Base-by-base conservation (phyloP, 257 asterid species). In the Orobanche coerulescens region DNA sequence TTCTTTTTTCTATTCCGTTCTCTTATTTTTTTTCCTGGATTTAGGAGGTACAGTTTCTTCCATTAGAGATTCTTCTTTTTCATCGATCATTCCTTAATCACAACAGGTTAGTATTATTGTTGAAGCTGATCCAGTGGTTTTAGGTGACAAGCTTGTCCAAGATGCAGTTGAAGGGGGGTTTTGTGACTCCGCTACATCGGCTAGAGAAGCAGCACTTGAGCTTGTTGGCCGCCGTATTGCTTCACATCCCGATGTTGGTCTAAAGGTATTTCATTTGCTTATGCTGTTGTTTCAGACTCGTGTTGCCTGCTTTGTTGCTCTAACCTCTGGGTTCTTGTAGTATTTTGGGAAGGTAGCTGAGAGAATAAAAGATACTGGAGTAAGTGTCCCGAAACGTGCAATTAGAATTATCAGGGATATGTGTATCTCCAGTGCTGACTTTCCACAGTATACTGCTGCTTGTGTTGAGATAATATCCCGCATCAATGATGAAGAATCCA, bases 151-250 rank as follows among this genome's bases (percentile, higher is more conserved):
- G 77, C 87, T 65, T 72, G 93, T 93, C 73, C 97, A 93, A 73
- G 60, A 82, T 20, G 97, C 99, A 44, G 99, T 93, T 67, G 99
- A 93, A 75, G 97, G 94, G 71, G 89, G 97, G 81, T 93, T 93
- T 74, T 87, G 96, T 67, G 99, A 93, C 81, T 79, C 94, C 55
- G 96, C 94, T 65, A 93, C 87, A 65, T 93, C 97, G 22, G 99
- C 80, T 30, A 82, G 99, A 81, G 99, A 93, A 83, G 97, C 99
- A 64, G 99, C 99, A 12, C 85, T 93, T 69, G 99, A 93, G 76
- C 93, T 93, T 78, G 99, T 93, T 74, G 99, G 99, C 58, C 86
- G 95, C 68, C 94, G 89, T 80, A 89, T 93, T 81, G 97, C 97
- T 71, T 86, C 99, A 12, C 91, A 93, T 70, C 97, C 99, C 71